Percentiles rank a stretch among this genome's conserved stretches.
phyloP scores from a whole-genome alignment of 1,284 basidiomycete species.

The Phlebopus sp. region DNA sequence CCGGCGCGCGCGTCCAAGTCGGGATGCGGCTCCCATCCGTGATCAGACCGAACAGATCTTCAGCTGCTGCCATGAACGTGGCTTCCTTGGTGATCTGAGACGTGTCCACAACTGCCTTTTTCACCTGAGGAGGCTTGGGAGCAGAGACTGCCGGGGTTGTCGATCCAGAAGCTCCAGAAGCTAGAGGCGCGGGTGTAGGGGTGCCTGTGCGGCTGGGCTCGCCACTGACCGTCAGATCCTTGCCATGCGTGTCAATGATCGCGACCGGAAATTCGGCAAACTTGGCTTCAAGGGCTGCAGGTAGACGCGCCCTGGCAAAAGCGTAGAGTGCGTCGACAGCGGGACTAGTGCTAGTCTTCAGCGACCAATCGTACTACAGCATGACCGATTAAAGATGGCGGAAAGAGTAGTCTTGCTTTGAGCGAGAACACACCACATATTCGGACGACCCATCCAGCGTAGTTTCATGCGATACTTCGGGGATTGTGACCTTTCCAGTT shows the following conservation, averaged over 20 bases:
- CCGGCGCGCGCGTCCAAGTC: constrained; percentile 85
- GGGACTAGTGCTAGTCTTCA: constrained; percentile 53
- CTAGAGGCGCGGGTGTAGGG: constrained; percentile 43
- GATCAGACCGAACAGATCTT: constrained; percentile 83
- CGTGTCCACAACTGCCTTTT: constrained; percentile 61
- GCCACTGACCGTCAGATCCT: constrained; percentile 72
- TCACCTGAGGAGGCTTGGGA: constrained; percentile 36
- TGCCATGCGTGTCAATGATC: constrained; percentile 84
- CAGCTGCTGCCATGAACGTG: constrained; percentile 79
- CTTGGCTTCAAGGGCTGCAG: constrained; percentile 69
- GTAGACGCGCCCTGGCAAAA: constrained; percentile 63
- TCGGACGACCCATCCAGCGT: constrained; percentile 82
- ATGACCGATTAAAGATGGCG: background rate
- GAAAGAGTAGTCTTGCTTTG: background rate
- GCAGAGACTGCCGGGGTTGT: constrained; percentile 30
- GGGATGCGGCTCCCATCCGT: constrained; percentile 89
- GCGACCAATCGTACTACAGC: constrained; percentile 64
- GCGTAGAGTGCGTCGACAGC: constrained; percentile 58
- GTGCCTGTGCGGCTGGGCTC: constrained; percentile 64
- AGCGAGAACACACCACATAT: constrained; percentile 62
- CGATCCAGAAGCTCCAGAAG: constrained; percentile 32
- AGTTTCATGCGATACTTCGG: constrained; percentile 93
- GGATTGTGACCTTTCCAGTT: constrained; percentile 75
- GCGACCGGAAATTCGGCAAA: constrained; percentile 75
- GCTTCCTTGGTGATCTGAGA: constrained; percentile 73